phyloP scores from a whole-genome alignment of 169 alveolate species.

The Plasmodium adleri region DNA sequence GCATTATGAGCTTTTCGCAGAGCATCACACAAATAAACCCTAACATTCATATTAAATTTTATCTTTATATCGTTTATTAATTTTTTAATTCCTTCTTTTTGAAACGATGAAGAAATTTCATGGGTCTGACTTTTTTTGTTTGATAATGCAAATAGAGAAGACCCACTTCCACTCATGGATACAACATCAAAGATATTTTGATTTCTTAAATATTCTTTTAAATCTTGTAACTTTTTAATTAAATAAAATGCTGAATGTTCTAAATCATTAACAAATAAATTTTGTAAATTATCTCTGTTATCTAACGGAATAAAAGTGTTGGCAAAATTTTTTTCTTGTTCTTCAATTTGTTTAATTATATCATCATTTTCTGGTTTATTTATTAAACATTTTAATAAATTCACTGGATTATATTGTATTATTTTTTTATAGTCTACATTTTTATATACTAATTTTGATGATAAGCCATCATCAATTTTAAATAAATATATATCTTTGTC shows the following conservation, averaged over 20 bases:
- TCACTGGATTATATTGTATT: constrained; percentile 57
- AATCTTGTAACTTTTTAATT: constrained; percentile 20
- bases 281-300: constrained; percentile 4
- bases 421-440: constrained; percentile 49
- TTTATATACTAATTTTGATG: constrained; percentile 49
- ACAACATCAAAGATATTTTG: constrained; percentile 55
- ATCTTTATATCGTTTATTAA: constrained; percentile 18
- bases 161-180: constrained; percentile 75
- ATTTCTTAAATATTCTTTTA: constrained; percentile 24
- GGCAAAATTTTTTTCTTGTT: constrained; percentile 20
- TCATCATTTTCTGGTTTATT: background rate
- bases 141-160: constrained; percentile 56
- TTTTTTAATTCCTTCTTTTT: constrained; percentile 27
- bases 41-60: constrained; percentile 34
- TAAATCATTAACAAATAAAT: constrained; percentile 50
- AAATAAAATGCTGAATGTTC: constrained; percentile 54
- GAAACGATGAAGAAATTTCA: constrained; percentile 10
- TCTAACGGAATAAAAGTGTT: constrained; percentile 16
- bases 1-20: constrained; percentile 16
- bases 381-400: constrained; percentile 28
- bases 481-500: constrained; percentile 47
- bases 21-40: constrained; percentile 26
- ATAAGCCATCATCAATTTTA: constrained; percentile 37
- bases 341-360: constrained; percentile 17
- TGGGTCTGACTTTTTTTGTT: constrained; percentile 2